phyloP scores from a whole-genome alignment of 2,329 filamentous ascomycete genomes.

The Pseudodiploospora longispora region DNA sequence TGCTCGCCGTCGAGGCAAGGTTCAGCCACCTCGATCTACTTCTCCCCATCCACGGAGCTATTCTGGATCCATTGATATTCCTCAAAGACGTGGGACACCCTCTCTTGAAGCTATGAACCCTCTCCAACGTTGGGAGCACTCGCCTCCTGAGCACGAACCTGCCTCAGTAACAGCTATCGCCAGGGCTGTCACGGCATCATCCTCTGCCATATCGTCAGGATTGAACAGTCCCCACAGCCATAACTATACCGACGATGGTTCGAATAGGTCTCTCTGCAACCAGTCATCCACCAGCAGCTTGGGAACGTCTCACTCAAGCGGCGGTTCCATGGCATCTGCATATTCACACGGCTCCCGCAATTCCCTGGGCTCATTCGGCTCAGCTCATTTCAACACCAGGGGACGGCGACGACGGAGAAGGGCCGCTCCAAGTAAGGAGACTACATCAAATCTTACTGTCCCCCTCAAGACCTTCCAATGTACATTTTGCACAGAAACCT shows the following conservation, averaged over 20 bases:
- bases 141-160: slow-evolving; percentile 52
- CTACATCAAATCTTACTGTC: slow-evolving; percentile 24
- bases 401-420: slow-evolving; percentile 42
- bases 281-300: slow-evolving; percentile 53
- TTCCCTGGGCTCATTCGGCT: slow-evolving; percentile 45
- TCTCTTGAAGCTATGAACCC: slow-evolving; percentile 28
- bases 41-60: slow-evolving; percentile 60
- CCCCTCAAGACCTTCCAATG: slow-evolving; percentile 55
- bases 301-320: slow-evolving; percentile 53
- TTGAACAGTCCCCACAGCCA: slow-evolving; percentile 50
- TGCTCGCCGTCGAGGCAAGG: slow-evolving; percentile 74
- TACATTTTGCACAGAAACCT: slow-evolving; percentile 62
- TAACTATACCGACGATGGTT: slow-evolving; percentile 54
- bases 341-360: slow-evolving; percentile 51
- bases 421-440: slow-evolving; percentile 29
- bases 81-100: slow-evolving; percentile 49
- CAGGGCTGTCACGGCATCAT: slow-evolving; percentile 46
- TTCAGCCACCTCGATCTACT: slow-evolving; percentile 56
- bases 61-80: slow-evolving; percentile 64
- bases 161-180: slow-evolving; percentile 52
- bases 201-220: slow-evolving; percentile 44
- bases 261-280: slow-evolving; percentile 48
- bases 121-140: slow-evolving; percentile 33
- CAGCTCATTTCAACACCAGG: slow-evolving; percentile 33
- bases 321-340: slow-evolving; percentile 49